These are phyloP conservation scores for Talaromyces rugulosus DNA, from an alignment of 2,329 filamentous ascomycete genomes.

Conservation along the genomic window DNA sequence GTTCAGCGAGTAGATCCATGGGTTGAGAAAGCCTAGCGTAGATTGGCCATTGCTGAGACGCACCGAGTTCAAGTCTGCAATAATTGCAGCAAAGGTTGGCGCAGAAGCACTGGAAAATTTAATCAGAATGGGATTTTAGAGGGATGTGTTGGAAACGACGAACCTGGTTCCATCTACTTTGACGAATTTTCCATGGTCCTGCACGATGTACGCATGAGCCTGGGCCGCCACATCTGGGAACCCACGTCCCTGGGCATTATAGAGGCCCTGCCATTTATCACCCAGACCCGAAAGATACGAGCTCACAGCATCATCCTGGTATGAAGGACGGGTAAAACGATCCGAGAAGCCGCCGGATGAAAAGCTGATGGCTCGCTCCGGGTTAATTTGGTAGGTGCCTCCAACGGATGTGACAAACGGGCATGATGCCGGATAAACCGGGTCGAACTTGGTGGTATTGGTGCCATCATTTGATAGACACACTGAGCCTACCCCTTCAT, in stretches of 20 bases:
- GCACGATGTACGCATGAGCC: conserved; percentile 38
- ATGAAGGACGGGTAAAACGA: conserved; percentile 45
- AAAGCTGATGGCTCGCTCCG: conserved; percentile 54
- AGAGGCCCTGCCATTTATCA: conserved; percentile 42
- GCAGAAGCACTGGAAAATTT: conserved; percentile 47
- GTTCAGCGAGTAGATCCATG: conserved; percentile 53
- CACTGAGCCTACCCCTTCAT: conserved; percentile 54
- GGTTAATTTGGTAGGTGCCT: conserved; percentile 50
- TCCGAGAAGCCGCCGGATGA: conserved; percentile 49
- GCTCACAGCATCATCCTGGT: conserved; percentile 43
- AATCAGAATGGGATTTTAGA: conserved; percentile 10
- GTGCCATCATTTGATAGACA: conserved; percentile 55
- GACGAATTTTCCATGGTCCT: conserved; percentile 31
- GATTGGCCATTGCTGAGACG: conserved; percentile 52
- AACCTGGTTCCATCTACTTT: conserved; percentile 47
- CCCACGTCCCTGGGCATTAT: conserved; percentile 52
- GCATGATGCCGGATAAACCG: conserved; percentile 55
- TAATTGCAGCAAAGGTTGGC: conserved; percentile 59
- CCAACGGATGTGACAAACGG: conserved; percentile 63
- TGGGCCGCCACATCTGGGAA: conserved; percentile 62
- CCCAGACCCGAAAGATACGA: conserved; percentile 41
- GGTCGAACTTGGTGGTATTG: conserved; percentile 48
- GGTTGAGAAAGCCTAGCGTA: conserved; percentile 58
- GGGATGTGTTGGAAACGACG: conserved; percentile 11
- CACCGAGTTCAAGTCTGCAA: conserved; percentile 62